Percentiles rank a stretch among this genome's conserved stretches.
Evolutionary conservation across 2,329 filamentous ascomycete genomes (phyloP).

Genomic region (Phialophora expanda): DNA sequence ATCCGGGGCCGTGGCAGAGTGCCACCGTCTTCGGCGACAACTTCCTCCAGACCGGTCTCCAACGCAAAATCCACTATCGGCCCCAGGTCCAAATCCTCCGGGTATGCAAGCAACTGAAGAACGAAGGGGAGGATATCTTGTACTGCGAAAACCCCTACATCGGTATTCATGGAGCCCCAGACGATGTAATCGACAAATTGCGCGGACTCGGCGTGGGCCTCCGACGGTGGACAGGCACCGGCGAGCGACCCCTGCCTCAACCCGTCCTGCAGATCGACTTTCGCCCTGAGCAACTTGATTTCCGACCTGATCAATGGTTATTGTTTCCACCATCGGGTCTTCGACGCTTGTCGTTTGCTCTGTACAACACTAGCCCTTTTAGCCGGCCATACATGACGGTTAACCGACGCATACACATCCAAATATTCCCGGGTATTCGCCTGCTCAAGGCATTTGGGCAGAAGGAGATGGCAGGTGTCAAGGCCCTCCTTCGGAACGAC

Average conservation of each 20-base stretch:
- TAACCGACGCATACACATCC: neutral
- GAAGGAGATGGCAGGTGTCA: neutral
- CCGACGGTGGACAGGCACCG: neutral
- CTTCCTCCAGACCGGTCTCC: neutral
- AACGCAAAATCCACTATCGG: neutral
- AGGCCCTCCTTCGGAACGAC: neutral
- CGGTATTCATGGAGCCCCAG: neutral
- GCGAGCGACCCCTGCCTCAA: neutral
- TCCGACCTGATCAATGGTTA: neutral
- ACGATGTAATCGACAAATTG: neutral
- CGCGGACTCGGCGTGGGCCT: neutral
- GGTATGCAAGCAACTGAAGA: constrained; percentile 1
- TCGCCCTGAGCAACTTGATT: neutral
- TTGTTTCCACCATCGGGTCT: neutral
- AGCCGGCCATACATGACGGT: neutral
- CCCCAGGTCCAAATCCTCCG: constrained; percentile 1
- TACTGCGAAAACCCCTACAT: neutral
- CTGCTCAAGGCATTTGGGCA: constrained; percentile 2
- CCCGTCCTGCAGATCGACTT: constrained; percentile 1
- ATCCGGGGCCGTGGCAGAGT: neutral
- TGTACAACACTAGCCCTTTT: neutral
- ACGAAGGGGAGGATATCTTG: neutral
- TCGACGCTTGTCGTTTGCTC: neutral
- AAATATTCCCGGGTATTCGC: neutral
- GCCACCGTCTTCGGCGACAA: neutral